Conservation (phyloP, 2,329 filamentous ascomycete species). For the Neocatenulostroma microsporum region DNA sequence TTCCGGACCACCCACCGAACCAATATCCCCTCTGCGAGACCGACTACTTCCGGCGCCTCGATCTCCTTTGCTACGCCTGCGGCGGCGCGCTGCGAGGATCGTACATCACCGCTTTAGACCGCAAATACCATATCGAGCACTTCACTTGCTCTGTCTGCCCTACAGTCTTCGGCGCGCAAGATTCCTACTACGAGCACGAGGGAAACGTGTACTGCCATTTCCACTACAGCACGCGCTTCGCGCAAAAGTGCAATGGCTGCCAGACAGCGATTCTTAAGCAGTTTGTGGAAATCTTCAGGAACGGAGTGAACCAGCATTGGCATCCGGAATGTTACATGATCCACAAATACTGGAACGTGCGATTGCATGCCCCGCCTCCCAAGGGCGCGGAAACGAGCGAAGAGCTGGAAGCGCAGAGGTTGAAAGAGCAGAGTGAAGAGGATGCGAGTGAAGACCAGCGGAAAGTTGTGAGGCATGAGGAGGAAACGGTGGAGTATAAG, state of each 20-base stretch:
- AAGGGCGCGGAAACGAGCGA: slow-evolving; percentile 31
- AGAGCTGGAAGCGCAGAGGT: slow-evolving; percentile 17
- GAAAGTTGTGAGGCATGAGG: slow-evolving; percentile 69
- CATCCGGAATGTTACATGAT: slow-evolving; percentile 99
- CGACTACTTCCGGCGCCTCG: slow-evolving; percentile 90
- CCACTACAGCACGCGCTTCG: slow-evolving; percentile 96
- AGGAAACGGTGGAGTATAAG: slow-evolving; percentile 95
- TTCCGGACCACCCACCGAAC: slow-evolving; percentile 78
- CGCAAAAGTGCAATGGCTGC: slow-evolving; percentile 91
- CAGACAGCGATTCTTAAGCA: slow-evolving; percentile 97
- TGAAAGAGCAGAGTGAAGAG: slow-evolving; percentile 30
- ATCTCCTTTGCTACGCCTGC: slow-evolving; percentile 84
- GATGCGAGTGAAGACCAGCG: slow-evolving; percentile 62
- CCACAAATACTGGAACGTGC: slow-evolving; percentile 99
- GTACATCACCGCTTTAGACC: slow-evolving; percentile 94
- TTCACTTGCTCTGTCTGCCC: slow-evolving; percentile 97
- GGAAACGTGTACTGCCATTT: slow-evolving; percentile 96
- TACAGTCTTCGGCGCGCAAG: slow-evolving; percentile 94
- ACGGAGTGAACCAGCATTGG: slow-evolving; percentile 98
- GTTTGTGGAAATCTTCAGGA: slow-evolving; percentile 97
- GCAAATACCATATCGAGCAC: slow-evolving; percentile 98
- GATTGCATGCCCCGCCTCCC: slow-evolving; percentile 48
- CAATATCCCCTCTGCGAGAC: slow-evolving; percentile 97
- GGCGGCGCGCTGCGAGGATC: slow-evolving; percentile 88
- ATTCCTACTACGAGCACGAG: slow-evolving; percentile 98